Percentiles rank a stretch among this genome's conserved stretches.
Evolutionary conservation across 2,329 filamentous ascomycete species (phyloP).

Genomic region (Aspergillus japonicus): DNA sequence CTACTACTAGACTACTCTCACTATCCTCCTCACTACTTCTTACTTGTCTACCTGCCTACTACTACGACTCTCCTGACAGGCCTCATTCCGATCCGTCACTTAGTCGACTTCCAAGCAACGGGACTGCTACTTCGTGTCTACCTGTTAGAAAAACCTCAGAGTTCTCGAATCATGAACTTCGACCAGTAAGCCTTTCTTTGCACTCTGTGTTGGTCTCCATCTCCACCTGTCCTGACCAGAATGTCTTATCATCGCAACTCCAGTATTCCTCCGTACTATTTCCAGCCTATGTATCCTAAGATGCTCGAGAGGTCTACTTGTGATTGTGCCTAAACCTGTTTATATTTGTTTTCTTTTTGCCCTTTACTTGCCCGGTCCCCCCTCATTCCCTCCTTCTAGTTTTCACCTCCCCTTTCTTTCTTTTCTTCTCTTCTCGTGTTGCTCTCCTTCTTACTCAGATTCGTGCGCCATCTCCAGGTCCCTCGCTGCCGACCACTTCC

Average conservation of each 20-base stretch:
- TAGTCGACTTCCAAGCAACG: neutral
- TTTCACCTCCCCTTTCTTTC: neutral
- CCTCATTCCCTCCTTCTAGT: neutral
- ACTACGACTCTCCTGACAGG: neutral
- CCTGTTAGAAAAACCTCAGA: slow-evolving; percentile 8
- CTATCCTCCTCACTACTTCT: neutral
- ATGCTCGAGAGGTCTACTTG: slow-evolving; percentile 20
- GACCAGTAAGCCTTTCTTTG: slow-evolving; percentile 23
- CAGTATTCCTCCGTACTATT: slow-evolving; percentile 24
- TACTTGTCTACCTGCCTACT: neutral
- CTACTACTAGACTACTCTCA: neutral
- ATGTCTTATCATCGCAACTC: slow-evolving; percentile 20
- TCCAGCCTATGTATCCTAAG: slow-evolving; percentile 21
- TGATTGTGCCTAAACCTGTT: slow-evolving; percentile 27
- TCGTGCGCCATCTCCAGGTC: slow-evolving; percentile 9
- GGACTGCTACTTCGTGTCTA: neutral
- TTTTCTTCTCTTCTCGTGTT: slow-evolving; percentile 4
- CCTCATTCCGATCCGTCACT: neutral
- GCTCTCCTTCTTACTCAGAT: slow-evolving; percentile 5
- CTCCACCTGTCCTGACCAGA: slow-evolving; percentile 20
- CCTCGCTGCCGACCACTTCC: slow-evolving; percentile 15
- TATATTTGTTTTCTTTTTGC: slow-evolving; percentile 18
- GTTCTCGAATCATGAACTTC: slow-evolving; percentile 20
- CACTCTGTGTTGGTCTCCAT: slow-evolving; percentile 13
- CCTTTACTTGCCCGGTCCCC: neutral